Base-by-base conservation (phyloP, 2,329 filamentous ascomycete species). In the Rhynchosporium agropyri region DNA sequence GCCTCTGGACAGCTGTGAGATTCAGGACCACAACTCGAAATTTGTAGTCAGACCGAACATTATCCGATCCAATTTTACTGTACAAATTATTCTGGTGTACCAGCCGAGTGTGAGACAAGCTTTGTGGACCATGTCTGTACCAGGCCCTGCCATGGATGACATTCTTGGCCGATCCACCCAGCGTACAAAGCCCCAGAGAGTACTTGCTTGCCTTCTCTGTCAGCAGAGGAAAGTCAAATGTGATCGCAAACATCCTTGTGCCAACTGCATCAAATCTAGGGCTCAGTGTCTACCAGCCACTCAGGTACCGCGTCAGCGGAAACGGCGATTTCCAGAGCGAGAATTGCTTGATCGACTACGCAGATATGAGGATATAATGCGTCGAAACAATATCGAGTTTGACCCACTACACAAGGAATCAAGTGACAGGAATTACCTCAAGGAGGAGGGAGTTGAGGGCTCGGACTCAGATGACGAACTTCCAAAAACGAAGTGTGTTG, bases 211-310 rank as follows among this genome's bases (percentile, higher is more conserved):
- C 71, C 81, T 91, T 13, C 80, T 87, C 26, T 94, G 90, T 72
- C 89, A 92, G 73, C 88, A 90, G 73, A 85, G 89, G 65, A 92
- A 92, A 74, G 83, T 92, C 48, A 87, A 87, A 64, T 92, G 89
- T 75, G 86, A 91, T 75, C 89, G 88, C 75, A 84, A 82, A 69
- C 87, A 87, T 75, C 89, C 89, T 15, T 92, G 89, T 72, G 79
- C 83, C 70, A 88, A 89, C 75, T 91, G 89, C 72, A 78, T 85
- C 72, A 88, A 84, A 75, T 81, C 84, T 58, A 77, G 80, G 28
- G 82, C 82, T 38, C 83, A 89, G 68, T 92, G 87, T 72, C 80
- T 81, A 43, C 83, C 87, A 7, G 76, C 83, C 3, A 58, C 56
- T 48, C 56, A 48, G 69, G 75, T 85, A 72, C 78, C 86, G 73